Percentiles rank a stretch among this genome's conserved stretches.
These are phyloP conservation scores for Boletus huronensis DNA, from an alignment of 768 basidiomycete species.

Conservation along the genomic window DNA sequence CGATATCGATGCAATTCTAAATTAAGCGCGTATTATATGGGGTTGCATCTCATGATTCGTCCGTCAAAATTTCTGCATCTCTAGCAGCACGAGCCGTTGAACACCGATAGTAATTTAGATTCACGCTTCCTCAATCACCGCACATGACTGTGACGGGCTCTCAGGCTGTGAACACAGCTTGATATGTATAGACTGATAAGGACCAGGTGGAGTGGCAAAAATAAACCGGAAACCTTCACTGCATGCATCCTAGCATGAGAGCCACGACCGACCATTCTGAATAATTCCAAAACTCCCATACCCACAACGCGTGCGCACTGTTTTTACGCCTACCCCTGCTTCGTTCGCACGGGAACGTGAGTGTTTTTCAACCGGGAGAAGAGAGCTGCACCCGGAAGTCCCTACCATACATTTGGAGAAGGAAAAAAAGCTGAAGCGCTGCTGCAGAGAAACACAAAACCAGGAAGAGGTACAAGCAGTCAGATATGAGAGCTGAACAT, in stretches of 20 bases:
- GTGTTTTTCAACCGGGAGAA: not conserved
- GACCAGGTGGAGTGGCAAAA: too few species aligned
- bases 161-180: not conserved
- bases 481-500: not conserved
- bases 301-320: too few species aligned
- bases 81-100: not conserved
- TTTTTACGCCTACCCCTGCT: not conserved
- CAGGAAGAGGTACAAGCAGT: not conserved
- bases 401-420: not conserved
- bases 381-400: too few species aligned
- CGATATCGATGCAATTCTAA: not conserved
- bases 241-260: not conserved
- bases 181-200: not conserved
- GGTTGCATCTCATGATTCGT: not conserved
- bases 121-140: not conserved
- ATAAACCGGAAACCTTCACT: not conserved
- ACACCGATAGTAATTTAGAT: not conserved
- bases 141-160: not conserved
- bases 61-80: not conserved
- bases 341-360: not conserved
- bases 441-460: not conserved
- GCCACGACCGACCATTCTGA: not conserved
- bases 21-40: too few species aligned
- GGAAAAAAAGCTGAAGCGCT: too few species aligned
- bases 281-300: not conserved